A percentile compares a stretch with the other conserved stretches of the same genome.
Evolutionary conservation across 345 rosid genomes (phyloP).

Genomic region (Jatropha curcas): DNA sequence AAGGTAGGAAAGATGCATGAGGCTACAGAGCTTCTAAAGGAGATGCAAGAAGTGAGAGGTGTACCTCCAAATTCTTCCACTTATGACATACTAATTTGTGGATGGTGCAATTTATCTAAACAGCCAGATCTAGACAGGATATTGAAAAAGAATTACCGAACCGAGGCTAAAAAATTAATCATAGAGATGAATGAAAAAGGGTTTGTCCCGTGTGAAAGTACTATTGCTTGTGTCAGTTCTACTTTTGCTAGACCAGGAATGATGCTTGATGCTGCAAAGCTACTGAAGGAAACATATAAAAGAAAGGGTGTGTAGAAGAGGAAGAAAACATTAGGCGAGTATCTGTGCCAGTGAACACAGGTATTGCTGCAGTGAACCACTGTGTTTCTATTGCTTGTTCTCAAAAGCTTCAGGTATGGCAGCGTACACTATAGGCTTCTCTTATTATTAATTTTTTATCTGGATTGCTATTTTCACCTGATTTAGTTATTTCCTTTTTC

Average conservation of each 20-base stretch:
- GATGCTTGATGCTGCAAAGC: constrained; percentile 51
- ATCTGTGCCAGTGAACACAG: background rate
- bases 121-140: constrained; percentile 51
- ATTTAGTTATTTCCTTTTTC: background rate
- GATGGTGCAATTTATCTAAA: constrained; percentile 62
- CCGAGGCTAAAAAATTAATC: constrained; percentile 60
- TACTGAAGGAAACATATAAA: constrained; percentile 52
- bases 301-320: constrained; percentile 32
- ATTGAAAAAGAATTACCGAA: constrained; percentile 44
- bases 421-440: constrained; percentile 7
- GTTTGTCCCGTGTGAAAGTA: constrained; percentile 57
- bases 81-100: constrained; percentile 68
- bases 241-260: constrained; percentile 64
- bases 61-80: constrained; percentile 65
- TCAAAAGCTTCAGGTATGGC: constrained; percentile 8
- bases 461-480: background rate
- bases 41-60: constrained; percentile 64
- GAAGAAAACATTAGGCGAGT: background rate
- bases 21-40: constrained; percentile 72
- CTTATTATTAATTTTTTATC: background rate
- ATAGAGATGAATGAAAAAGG: constrained; percentile 70
- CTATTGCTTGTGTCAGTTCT: constrained; percentile 58
- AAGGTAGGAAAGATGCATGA: constrained; percentile 72
- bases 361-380: background rate
- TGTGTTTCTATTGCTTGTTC: background rate